Evolutionary conservation across 179 eudicot species (phyloP).

Genomic region (Pouteria campechiana): DNA sequence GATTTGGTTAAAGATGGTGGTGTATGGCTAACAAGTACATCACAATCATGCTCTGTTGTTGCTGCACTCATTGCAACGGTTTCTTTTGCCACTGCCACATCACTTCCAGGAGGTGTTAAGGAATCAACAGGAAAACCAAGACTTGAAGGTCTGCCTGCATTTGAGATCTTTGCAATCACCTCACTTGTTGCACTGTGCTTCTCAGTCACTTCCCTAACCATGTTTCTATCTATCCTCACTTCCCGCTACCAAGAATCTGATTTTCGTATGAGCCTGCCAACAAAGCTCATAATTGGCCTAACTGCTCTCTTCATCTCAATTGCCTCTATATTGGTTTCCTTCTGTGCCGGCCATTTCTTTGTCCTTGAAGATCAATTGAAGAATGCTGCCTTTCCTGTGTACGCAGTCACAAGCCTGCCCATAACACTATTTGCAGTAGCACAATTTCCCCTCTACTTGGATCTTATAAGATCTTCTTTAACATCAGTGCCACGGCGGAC

Average conservation of each 20-base stretch:
- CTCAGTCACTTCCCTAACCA: constrained; percentile 6
- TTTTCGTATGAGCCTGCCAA: constrained; percentile 3
- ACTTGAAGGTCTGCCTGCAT: not conserved
- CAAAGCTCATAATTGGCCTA: constrained; percentile 7
- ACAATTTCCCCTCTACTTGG: constrained; percentile 8
- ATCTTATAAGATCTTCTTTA: constrained; percentile 6
- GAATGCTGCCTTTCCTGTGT: constrained; percentile 1
- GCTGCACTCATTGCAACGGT: constrained; percentile 16
- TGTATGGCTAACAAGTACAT: constrained; percentile 9
- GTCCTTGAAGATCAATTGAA: constrained; percentile 7
- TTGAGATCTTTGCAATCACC: constrained; percentile 6
- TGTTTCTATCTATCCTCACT: constrained; percentile 11
- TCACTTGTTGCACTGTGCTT: constrained; percentile 7
- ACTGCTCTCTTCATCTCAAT: constrained; percentile 7
- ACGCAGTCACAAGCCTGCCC: constrained; percentile 8
- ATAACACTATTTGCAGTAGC: constrained; percentile 8
- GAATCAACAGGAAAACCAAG: not conserved
- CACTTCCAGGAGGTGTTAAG: constrained; percentile 7
- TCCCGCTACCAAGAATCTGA: constrained; percentile 9
- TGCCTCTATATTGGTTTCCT: constrained; percentile 6
- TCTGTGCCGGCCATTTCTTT: constrained; percentile 8
- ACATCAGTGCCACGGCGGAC: constrained; percentile 3
- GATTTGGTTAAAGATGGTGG: constrained; percentile 3
- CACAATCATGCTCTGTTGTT: constrained; percentile 9
- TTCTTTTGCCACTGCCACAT: constrained; percentile 9